These are phyloP conservation scores for Irpex lacteus DNA, from an alignment of 1,284 basidiomycete species.

Conservation along the genomic window DNA sequence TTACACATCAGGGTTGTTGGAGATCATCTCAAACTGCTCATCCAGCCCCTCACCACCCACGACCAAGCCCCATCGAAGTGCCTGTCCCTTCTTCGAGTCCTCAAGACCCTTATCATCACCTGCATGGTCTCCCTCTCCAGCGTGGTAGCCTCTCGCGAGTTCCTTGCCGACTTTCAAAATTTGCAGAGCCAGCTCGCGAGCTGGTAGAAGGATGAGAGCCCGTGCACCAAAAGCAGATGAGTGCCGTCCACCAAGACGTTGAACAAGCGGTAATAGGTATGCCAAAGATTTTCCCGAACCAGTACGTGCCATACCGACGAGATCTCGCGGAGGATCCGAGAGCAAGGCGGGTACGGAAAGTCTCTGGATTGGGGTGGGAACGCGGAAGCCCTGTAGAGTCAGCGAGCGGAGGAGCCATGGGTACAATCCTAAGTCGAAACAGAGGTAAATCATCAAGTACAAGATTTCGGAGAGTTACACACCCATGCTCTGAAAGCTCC, in stretches of 20 bases:
- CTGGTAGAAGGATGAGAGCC: constrained; percentile 88
- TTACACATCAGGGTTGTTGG: constrained; percentile 89
- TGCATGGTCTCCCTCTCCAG: constrained; percentile 57
- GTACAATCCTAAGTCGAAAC: constrained; percentile 60
- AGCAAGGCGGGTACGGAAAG: constrained; percentile 87
- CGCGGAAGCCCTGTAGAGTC: constrained; percentile 90
- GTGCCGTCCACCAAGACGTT: constrained; percentile 83
- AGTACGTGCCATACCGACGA: constrained; percentile 98
- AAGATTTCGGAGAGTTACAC: constrained; percentile 23
- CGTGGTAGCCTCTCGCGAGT: constrained; percentile 76
- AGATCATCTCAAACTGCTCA: constrained; percentile 96
- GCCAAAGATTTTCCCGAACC: constrained; percentile 98
- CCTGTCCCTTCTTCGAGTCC: constrained; percentile 61
- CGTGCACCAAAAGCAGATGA: constrained; percentile 81
- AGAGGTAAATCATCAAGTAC: constrained; percentile 3
- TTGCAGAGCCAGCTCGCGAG: constrained; percentile 93
- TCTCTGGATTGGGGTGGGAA: constrained; percentile 96
- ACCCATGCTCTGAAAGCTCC: constrained; percentile 90
- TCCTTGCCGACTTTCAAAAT: constrained; percentile 95
- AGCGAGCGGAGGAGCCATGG: constrained; percentile 84
- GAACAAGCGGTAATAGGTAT: constrained; percentile 91
- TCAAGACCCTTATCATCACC: constrained; percentile 58
- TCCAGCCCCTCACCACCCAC: constrained; percentile 97
- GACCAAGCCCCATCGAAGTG: constrained; percentile 88
- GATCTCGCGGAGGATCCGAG: constrained; percentile 84